Evolutionary conservation across 2,329 filamentous ascomycete genomes (phyloP), one percentile per base, ranked within the genome.

Genomic region (Lanzia echinophila): DNA sequence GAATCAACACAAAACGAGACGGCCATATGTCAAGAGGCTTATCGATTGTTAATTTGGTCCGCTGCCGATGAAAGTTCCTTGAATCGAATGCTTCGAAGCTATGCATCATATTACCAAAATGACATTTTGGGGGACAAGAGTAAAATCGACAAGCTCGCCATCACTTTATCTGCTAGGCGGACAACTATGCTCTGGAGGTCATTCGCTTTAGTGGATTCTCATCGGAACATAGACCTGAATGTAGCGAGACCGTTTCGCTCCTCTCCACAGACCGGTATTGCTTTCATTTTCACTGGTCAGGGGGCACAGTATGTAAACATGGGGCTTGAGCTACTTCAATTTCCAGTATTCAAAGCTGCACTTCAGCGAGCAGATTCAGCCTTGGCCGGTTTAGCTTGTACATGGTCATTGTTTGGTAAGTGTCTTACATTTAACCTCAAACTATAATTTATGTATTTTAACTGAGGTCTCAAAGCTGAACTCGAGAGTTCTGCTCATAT

Each of bases 251-350:
- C 20, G 10, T n/a, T 24, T 5, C 19, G 17, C 8, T 34, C n/a
- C n/a, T n/a, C n/a, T n/a, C n/a, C n/a, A n/a, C n/a, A n/a, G 8
- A 28, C 24, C 24, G 8, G 8, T 28, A 28, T 58, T 12, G 56
- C 51, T 2, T 60, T 57, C 38, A 56, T 64, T 7, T 66, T 65
- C 53, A 63, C 64, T 3, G 64, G 64, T 32, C 64, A 66, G n/a
- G 64, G 64, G 10, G 60, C 63, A 1, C 63, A 66, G 46, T 65
- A 60, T 58, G 15, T 39, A 6, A 33, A 45, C 6, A 65, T 66
- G 64, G 64, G 61, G 1, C 34, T 32, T 15, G 59, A 62, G 22
- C 51, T 55, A 13, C 13, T 47, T 15, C 6, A 13, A 20, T 57
- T 49, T 31, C 1, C 42, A 5, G 7, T 31, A 20, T 51, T 62